Evolutionary conservation across 2,329 filamentous ascomycete genomes (phyloP), one percentile per base, ranked within the genome.

Genomic region (Fusarium sp.): DNA sequence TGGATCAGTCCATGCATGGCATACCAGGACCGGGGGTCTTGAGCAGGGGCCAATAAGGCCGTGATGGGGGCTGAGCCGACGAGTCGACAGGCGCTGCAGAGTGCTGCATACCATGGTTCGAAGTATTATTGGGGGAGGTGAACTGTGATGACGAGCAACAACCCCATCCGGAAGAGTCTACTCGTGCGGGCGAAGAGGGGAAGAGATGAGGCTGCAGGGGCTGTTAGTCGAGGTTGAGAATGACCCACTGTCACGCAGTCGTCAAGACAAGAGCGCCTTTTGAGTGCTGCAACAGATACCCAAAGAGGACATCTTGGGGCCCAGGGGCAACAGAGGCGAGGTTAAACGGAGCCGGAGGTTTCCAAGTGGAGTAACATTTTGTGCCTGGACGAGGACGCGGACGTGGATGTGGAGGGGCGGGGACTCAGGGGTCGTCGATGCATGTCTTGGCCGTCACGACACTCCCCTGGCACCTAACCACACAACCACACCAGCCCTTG

Each of bases 141-240:
- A 50, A 38, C 55, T 56, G 64, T 59, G 61, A 69, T 70, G 66
- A 70, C 58, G 53, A 69, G 68, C 61, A 52, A 64, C 54, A 52
- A 19, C 19, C 54, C 61, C 61, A 68, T 68, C 58, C 41, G 49
- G 56, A 53, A 67, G 38, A 43, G 42, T 50, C 51, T 36, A 54
- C 44, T 51, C 43, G 58, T 53, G 59, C 41, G 58, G 55, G 59
- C 41, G 57, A 55, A 35, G 57, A 68, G 58, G 59, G 64, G 57
- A 42, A 52, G 38, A 40, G 39, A 45, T 58, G 52, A 65, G 53
- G 55, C 34, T 51, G 41, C 66, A 65, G 41, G 64, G 65, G 22
- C 47, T 48, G 36, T 57, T 62, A 48, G 50, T 19, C 19, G 19
- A 63, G 12, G 48, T 53, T 50, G 39, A n/a, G 42, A 50, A 49